Evolutionary conservation across 768 basidiomycete genomes (phyloP).

Genomic region (Daedaleopsis nitida): DNA sequence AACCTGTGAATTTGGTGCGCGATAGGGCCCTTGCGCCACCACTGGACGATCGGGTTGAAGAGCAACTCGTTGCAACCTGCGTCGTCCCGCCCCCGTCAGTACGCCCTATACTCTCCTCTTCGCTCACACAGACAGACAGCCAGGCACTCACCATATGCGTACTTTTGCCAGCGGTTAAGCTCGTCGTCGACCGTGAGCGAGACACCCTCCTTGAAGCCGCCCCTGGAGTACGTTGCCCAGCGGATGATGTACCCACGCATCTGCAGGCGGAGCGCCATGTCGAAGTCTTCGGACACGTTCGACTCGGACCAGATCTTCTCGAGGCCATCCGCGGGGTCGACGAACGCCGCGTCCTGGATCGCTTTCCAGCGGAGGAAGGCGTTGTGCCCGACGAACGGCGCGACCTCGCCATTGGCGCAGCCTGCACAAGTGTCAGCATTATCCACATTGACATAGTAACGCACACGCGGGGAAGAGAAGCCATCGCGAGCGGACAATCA

Average conservation of each 20-base stretch:
- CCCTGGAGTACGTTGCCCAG: slow-evolving; percentile 84
- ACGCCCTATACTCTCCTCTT: slow-evolving; percentile 4
- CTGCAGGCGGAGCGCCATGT: slow-evolving; percentile 67
- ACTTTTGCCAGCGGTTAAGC: slow-evolving; percentile 92
- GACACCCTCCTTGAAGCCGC: slow-evolving; percentile 91
- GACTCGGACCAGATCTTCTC: slow-evolving; percentile 67
- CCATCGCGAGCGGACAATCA: background rate
- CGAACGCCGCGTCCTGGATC: slow-evolving; percentile 54
- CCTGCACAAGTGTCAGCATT: slow-evolving; percentile 20
- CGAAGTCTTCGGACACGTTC: slow-evolving; percentile 70
- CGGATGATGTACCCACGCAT: slow-evolving; percentile 48
- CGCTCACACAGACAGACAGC: background rate
- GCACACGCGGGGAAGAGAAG: background rate
- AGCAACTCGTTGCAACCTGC: slow-evolving; percentile 67
- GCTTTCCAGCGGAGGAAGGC: slow-evolving; percentile 60
- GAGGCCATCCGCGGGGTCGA: slow-evolving; percentile 52
- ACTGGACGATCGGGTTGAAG: slow-evolving; percentile 81
- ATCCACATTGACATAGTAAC: background rate
- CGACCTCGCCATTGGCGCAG: slow-evolving; percentile 44
- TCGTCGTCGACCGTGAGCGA: slow-evolving; percentile 89
- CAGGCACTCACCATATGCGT: slow-evolving; percentile 64
- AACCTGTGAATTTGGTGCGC: slow-evolving; percentile 76
- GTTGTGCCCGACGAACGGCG: slow-evolving; percentile 52
- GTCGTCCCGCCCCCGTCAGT: background rate
- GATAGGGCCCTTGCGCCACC: slow-evolving; percentile 83